Base-by-base conservation (phyloP, 345 rosid genomes). In the Sonneratia alba region DNA sequence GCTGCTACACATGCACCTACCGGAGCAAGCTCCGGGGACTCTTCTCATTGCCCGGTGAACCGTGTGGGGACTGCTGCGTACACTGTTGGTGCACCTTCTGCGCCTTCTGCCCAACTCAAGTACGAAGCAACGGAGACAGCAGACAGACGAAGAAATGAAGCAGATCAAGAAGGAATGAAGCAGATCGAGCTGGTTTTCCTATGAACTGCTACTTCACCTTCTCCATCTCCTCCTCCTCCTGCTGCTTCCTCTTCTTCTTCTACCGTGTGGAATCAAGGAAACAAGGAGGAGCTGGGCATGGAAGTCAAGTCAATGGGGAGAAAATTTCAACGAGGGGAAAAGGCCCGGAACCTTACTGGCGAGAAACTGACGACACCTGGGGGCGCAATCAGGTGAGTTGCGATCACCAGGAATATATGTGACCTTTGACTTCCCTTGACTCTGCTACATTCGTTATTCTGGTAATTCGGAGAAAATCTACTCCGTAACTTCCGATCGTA, bases 11-110 rank as follows among this genome's bases (percentile, higher is more conserved):
- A 13, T 51, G 78, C 78, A 64, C 45, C 27, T 75, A 70, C 22
- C 53, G 74, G 65, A 36, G 66, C 70, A 75, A 71, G 68, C 59
- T 70, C 69, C n/a, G 67, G n/a, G 67, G 67, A 34, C 67, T 36
- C 19, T 67, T 48, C 66, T 22, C 36, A 24, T 37, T 75, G 36
- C 59, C 36, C 11, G 67, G 70, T 2, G 55, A 43, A 32, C 56
- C 65, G 56, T 71, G 66, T n/a, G n/a, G 40, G 4, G 78, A 75
- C 9, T 71, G 22, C 27, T 40, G 53, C 48, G 9, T 70, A 19
- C 74, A 65, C 65, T 65, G 5, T 9, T 65, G 38, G 18, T 70
- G 78, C 47, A 45, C 3, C 10, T 56, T 14, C 13, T 75, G 71
- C 18, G 49, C 32, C 3, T 4, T 57, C 63, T n/a, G 22, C 34